phyloP scores from a whole-genome alignment of 73 alveolate genomes.

The Tetrahymena borealis region DNA sequence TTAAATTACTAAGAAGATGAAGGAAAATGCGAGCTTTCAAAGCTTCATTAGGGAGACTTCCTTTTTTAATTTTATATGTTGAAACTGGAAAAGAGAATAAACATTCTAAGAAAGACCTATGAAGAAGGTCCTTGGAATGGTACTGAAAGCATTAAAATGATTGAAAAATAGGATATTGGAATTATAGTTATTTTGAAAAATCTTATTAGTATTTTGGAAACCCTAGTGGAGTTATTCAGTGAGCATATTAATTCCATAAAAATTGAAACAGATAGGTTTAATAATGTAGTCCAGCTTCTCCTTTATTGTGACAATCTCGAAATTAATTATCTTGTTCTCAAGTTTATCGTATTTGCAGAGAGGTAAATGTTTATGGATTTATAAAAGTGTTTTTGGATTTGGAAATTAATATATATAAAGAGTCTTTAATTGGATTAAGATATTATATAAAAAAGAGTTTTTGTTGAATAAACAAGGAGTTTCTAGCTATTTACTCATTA shows the following conservation, averaged over 20 bases:
- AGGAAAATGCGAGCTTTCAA: background rate
- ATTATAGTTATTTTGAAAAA: background rate
- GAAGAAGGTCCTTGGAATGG: constrained; percentile 1
- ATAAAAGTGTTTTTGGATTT: background rate
- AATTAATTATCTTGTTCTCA: background rate
- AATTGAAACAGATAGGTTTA: background rate
- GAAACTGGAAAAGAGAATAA: background rate
- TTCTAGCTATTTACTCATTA: background rate
- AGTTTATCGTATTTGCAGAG: background rate
- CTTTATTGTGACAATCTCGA: background rate
- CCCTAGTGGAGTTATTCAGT: background rate
- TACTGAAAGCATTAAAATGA: background rate
- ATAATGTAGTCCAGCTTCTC: background rate
- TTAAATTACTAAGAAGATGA: background rate
- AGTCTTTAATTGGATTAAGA: too few relatives aligned
- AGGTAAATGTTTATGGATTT: background rate
- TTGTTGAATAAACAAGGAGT: background rate
- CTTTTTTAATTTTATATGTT: background rate
- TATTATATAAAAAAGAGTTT: too few relatives aligned
- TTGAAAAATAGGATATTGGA: background rate
- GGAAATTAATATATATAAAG: too few relatives aligned
- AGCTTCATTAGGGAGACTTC: background rate
- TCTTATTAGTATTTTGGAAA: background rate
- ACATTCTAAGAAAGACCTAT: background rate
- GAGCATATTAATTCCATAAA: background rate